phyloP scores from a whole-genome alignment of 805 yeast genomes.

The Candida boidinii region DNA sequence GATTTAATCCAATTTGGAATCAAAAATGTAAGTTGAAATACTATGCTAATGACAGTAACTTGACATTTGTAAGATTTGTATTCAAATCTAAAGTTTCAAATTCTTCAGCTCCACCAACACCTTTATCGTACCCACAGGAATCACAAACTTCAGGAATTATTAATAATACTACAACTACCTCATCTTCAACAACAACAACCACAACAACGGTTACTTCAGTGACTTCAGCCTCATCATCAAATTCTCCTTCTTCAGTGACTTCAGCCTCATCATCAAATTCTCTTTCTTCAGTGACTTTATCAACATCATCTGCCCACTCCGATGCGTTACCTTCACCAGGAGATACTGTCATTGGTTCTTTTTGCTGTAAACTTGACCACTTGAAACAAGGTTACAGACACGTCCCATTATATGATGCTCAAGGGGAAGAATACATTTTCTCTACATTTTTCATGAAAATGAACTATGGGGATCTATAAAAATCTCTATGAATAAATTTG shows the following conservation, averaged over 20 bases:
- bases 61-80: slow-evolving; percentile 49
- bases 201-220: not conserved
- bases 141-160: too few species aligned
- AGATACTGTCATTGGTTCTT: slow-evolving; percentile 40
- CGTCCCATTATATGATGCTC: slow-evolving; percentile 62
- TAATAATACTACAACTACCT: too few species aligned
- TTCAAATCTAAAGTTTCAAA: slow-evolving; percentile 25
- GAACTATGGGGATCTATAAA: slow-evolving; percentile 6
- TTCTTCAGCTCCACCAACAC: slow-evolving; percentile 4
- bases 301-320: slow-evolving; percentile 3
- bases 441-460: slow-evolving; percentile 39
- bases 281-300: too few species aligned
- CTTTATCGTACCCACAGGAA: too few species aligned
- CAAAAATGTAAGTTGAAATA: slow-evolving; percentile 35
- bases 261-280: too few species aligned
- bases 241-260: too few species aligned
- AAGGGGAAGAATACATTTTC: slow-evolving; percentile 66
- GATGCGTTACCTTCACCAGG: too few species aligned
- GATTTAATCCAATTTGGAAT: slow-evolving; percentile 86
- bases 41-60: slow-evolving; percentile 28
- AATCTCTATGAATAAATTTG: too few species aligned
- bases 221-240: not conserved
- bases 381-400: slow-evolving; percentile 78
- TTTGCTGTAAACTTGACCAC: slow-evolving; percentile 51
- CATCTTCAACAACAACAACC: not conserved